Percentiles rank a stretch among this genome's conserved stretches.
Conservation (phyloP, 164 flowering plant genomes). For the Umbilicus rupestris region DNA sequence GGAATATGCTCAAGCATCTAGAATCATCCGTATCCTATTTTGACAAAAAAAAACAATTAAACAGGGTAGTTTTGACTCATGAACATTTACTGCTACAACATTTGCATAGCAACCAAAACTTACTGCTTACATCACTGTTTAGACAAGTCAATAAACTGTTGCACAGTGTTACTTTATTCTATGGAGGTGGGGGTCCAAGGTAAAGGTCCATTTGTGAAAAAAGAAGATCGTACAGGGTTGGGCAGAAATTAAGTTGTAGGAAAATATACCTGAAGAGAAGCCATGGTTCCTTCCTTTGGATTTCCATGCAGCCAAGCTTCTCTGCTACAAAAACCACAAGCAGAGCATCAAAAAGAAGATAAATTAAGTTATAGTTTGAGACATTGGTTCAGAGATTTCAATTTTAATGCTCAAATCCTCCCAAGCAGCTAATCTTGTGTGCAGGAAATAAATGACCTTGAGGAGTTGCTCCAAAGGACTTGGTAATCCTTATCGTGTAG, state of each 20-base stretch:
- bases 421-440: no score
- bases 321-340: slow-evolving; percentile 40
- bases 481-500: slow-evolving; percentile 41
- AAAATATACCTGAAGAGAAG: slow-evolving; percentile 78
- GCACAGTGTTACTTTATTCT: no score
- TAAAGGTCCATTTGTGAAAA: no score
- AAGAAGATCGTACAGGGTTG: no score
- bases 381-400: slow-evolving; percentile 9
- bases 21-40: slow-evolving; percentile 41
- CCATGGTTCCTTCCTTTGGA: slow-evolving; percentile 40
- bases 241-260: no score
- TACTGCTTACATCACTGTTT: no score
- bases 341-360: slow-evolving; percentile 13
- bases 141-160: no score
- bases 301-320: slow-evolving; percentile 86
- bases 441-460: no score
- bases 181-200: no score
- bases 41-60: neutral
- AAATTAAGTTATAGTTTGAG: slow-evolving; percentile 9
- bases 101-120: slow-evolving; percentile 12
- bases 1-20: slow-evolving; percentile 40
- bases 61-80: slow-evolving; percentile 11
- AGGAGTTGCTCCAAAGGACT: slow-evolving; percentile 89
- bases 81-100: slow-evolving; percentile 8
- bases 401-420: neutral